Base-by-base conservation (phyloP, 768 basidiomycete genomes). In the Collybiopsis luxurians region DNA sequence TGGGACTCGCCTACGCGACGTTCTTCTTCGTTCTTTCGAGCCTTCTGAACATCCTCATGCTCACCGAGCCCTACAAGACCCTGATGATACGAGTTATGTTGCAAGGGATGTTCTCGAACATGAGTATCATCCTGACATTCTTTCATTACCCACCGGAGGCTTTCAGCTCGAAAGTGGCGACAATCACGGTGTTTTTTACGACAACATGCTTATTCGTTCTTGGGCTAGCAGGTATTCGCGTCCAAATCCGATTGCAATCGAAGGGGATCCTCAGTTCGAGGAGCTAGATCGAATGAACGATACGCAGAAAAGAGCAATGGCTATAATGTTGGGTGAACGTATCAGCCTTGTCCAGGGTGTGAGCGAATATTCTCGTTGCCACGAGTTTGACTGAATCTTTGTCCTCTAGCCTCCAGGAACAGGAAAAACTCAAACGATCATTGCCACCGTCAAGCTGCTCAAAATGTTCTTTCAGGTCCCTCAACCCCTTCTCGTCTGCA, bases 371-470 rank as follows among this genome's bases (percentile, higher is more conserved):
- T 19, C 1, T 36, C 28, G 30, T 58, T 21, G 40, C 44, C 19
- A 11, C 26, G 54, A 47, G 30, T 47, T 11, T 57, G 54, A 52
- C 53, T 23, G n/a, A 7, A 50, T 53, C n/a, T 23, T 42, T 7
- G 49, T 54, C 45, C 30, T 60, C 17, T 63, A 92, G 90, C 92
- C 93, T 39, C 93, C 92, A 19, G 93, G 93, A 21, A 95, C 92
- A 0, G 95, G 95, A 34, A 98, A 98, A 71, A 95, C 94, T 2
- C 87, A 88, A 67, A 95, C 92, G 0, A 93, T 95, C 45, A 85
- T 93, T n/a, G 87, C 95, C 67, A 79, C 90, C 0, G 78, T 92
- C 57, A 87, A 83, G 61, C 66, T 95, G 17, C 81, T 95, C 57
- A 95, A 95, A 78, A 85, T 72, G 2, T 84, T 92, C 65, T 98